Base-by-base conservation (phyloP, 2,329 filamentous ascomycete species). In the Coniochaeta pulveracea region DNA sequence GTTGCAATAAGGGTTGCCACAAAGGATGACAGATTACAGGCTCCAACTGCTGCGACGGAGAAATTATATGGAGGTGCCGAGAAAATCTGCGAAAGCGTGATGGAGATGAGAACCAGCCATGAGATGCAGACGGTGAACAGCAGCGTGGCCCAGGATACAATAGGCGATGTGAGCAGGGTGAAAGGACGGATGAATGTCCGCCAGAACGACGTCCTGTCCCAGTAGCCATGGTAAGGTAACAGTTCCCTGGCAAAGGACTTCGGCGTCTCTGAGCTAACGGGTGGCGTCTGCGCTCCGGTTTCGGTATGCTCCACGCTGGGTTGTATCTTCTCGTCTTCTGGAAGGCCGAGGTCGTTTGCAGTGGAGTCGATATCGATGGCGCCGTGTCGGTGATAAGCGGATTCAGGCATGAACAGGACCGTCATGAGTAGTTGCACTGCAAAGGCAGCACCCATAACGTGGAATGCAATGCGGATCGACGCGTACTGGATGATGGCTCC, bases 381-480 rank as follows among this genome's bases (percentile, higher is more conserved):
- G n/a, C 47, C 46, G 11, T 26, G 36, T 12, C 55, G 43, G 19
- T 44, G 40, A 38, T 49, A 61, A 1, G 57, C 56, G 1, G 56
- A 55, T 36, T 61, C 57, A 5, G 58, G 57, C 57, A 61, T 60
- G 46, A 55, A 61, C 38, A 62, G 51, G 32, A 61, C 49, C 5
- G 54, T 54, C 35, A 61, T 39, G 34, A 60, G 45, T 1, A 58
- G 37, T 5, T 54, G 43, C 5, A 61, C 17, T 6, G 47, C 49
- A 35, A 61, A 58, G 1, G 57, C 57, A n/a, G 48, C 56, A 5
- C 54, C 57, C 56, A 61, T 61, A 12, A 50, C 56, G 26, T 58
- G 43, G 10, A 60, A 43, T 7, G 47, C 47, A 17, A 47, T 48
- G 9, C 46, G 42, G 26, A 52, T 58, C 4, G 49, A 52, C 23